A percentile compares a stretch with the other conserved stretches of the same genome.
Conservation (phyloP, 1,284 basidiomycete genomes). For the Melanopsichium pennsylvanicum region DNA sequence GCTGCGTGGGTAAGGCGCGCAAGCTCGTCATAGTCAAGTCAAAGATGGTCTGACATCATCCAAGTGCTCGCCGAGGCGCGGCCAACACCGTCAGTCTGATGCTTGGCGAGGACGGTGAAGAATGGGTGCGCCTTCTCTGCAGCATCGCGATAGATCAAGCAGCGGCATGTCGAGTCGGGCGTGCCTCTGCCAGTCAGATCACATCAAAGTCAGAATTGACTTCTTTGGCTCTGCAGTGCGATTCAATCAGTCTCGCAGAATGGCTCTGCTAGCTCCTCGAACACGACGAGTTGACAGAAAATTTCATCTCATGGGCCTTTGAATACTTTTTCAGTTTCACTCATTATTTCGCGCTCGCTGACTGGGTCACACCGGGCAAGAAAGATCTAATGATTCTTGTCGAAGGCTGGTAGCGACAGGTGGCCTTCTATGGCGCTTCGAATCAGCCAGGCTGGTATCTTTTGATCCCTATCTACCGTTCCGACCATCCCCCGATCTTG, state of each 20-base stretch:
- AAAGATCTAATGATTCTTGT: neutral
- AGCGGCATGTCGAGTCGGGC: neutral
- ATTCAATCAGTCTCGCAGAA: slow-evolving; percentile 2
- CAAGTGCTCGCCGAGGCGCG: neutral
- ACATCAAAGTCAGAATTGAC: neutral
- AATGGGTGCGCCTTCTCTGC: slow-evolving; percentile 37
- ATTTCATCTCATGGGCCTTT: slow-evolving; percentile 1
- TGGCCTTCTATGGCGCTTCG: neutral
- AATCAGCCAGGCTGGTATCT: slow-evolving; percentile 1
- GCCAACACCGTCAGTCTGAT: slow-evolving; percentile 10
- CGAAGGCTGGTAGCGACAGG: slow-evolving; percentile 3
- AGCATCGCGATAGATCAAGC: slow-evolving; percentile 28
- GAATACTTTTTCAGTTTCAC: slow-evolving; percentile 10
- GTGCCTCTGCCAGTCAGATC: neutral
- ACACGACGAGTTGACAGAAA: neutral
- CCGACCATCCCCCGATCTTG: neutral
- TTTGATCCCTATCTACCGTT: slow-evolving; percentile 4
- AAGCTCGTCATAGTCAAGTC: too few species aligned
- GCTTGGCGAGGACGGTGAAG: slow-evolving; percentile 21
- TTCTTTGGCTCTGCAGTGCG: slow-evolving; percentile 2
- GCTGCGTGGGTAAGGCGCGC: neutral
- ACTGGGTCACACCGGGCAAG: neutral
- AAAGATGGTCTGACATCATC: slow-evolving; percentile 2
- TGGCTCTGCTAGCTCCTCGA: slow-evolving; percentile 2
- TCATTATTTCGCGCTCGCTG: neutral